Evolutionary conservation across 1,284 basidiomycete genomes (phyloP), one percentile per base, ranked within the genome.

Genomic region (Anthracocystis walkeri): DNA sequence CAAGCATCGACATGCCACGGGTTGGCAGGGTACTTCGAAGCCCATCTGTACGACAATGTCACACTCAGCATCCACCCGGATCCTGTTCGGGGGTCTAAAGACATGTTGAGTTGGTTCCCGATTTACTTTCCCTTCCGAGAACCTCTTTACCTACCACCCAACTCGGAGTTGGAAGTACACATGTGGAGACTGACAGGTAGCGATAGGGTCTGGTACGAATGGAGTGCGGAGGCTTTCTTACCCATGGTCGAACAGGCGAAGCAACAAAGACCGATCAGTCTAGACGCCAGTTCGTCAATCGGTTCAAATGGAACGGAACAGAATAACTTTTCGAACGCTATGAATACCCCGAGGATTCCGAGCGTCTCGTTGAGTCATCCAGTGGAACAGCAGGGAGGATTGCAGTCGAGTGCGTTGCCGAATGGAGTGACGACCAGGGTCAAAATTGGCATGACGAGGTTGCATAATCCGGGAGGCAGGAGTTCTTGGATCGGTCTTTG

Each of bases 21-120:
- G n/a, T 88, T 99, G 31, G 96, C 94, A 3, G 97, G 97, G 3
- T 99, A 98, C 86, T 99, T 99, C 82, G 96, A 99, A 86, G 94
- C 96, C 0, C 90, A 94, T 31, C 87, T 99, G 5, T 99, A 97
- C 84, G 90, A 90, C 42, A 91, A 92, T 76, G 89, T 99, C 21
- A 92, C 93, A 0, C 87, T 99, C 40, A 97, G 94, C 79, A 99
- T 97, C 53, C 95, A 97, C 84, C 97, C 97, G 0, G 90, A 94
- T 62, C 90, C 70, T 3, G 91, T 52, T 92, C 92, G 86, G 90
- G 93, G 60, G 86, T 89, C 18, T 93, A 65, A 93, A 78, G 92
- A 98, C 78, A 98, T 99, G 96, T 88, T 98, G 68, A 96, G 93
- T 81, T 99, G 97, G 97, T 99, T 99, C 87, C 97, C 97, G 0